Evolutionary conservation across 2,329 filamentous ascomycete species (phyloP), one percentile per base, ranked within the genome.

Genomic region (Pseudocercospora vitis): DNA sequence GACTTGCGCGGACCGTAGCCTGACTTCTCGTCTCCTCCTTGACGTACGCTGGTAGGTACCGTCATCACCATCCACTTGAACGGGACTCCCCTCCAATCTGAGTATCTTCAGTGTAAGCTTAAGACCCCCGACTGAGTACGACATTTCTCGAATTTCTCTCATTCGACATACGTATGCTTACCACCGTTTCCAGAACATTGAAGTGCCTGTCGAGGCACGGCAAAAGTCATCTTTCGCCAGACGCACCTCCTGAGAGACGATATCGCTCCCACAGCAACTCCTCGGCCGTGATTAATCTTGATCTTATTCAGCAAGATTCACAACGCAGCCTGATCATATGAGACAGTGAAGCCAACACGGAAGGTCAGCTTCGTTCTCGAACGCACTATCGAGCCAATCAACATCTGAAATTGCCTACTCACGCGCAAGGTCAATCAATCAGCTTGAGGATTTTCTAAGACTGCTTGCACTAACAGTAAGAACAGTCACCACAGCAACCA

Each of bases 271-370:
- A 23, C 26, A n/a, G 19, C 21, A 8, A n/a, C n/a, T n/a, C n/a
- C n/a, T 3, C 26, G 39, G 39, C 39, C 8, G 5, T 26, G 21
- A 12, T 23, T 26, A 21, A 23, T 16, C 4, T 9, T 26, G 14
- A 23, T 12, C 39, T 44, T n/a, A 44, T 44, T 26, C 39, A 21
- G 39, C 19, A n/a, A n/a, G n/a, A n/a, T n/a, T n/a, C n/a, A n/a
- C n/a, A n/a, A n/a, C n/a, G n/a, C n/a, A n/a, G n/a, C n/a, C n/a
- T n/a, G 16, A 37, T 37, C 33, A 9, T 37, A 19, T 37, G 16
- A 18, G 33, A 37, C 33, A 19, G 14, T 19, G 33, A 18, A 19
- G n/a, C n/a, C n/a, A n/a, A n/a, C n/a, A n/a, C 33, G 2, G 16
- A 37, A 9, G 18, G 16, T 37, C 33, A 37, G 33, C 33, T 19